Base-by-base conservation (phyloP, 306 rosid genomes). In the Pyrus betulifolia region DNA sequence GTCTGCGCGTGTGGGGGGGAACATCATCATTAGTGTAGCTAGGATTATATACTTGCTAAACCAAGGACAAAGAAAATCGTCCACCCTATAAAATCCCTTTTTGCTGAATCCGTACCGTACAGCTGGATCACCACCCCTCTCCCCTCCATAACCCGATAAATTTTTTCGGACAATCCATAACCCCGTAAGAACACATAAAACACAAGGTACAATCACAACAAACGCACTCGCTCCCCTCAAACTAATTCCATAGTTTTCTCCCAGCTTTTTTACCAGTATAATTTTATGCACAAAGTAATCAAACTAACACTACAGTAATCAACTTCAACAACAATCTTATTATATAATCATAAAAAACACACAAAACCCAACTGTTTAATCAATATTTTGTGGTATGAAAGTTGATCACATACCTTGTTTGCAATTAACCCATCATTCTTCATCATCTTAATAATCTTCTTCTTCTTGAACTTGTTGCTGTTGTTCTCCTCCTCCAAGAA, bases 231-330 rank as follows among this genome's bases (percentile, higher is more conserved):
- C 18, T 49, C 54, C 54, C 54, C 8, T 14, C 54, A 49, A 74
- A 70, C 69, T 67, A 67, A 40, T 74, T 82, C 80, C 83, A 81
- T 81, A 74, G 86, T 79, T 81, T 74, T 87, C 83, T 72, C 78
- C 74, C 93, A 88, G 89, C 91, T 87, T 86, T 88, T 84, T 81
- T 85, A 86, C 86, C 83, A 79, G 86, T 49, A 49, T 82, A 77
- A 90, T 83, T 81, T 76, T 81, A 84, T 79, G 87, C 91, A 86
- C 83, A 81, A 78, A 86, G 86, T 78, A 84, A 49, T 49, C 55
- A 49, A 15, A 49, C 21, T 5, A 49, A 14, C 21, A 49, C 55
- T 49, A 15, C 8, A 49, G 21, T 49, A 49, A 49, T 49, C 55
- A 49, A 49, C 17, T 49, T 49, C 17, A 49, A 49, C 55, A 49